Evolutionary conservation across 441 rosid species (phyloP).

Genomic region (Populus hybrid): DNA sequence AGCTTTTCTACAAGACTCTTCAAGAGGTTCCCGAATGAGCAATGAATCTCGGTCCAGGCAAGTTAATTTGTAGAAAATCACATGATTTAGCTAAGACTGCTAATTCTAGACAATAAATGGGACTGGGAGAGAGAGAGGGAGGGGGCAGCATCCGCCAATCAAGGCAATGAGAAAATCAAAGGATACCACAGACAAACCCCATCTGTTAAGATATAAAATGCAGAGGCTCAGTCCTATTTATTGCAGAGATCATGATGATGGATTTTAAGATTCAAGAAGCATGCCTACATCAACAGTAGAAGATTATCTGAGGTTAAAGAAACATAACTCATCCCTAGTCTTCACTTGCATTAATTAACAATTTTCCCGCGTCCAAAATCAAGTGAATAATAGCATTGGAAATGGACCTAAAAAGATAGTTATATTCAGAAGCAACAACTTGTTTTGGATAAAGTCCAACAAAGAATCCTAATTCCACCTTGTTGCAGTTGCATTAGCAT

Average conservation of each 20-base stretch:
- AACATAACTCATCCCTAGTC: not conserved
- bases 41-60: not conserved
- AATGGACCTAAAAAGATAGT: not conserved
- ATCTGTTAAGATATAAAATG: not conserved
- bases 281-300: not conserved
- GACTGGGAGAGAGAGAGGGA: not conserved
- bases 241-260: not conserved
- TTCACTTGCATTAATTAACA: not conserved
- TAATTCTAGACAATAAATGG: not conserved
- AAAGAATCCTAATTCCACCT: not conserved
- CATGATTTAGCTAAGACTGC: not conserved
- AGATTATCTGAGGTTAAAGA: not conserved
- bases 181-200: not conserved
- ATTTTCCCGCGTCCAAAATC: not conserved
- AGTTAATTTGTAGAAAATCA: not conserved
- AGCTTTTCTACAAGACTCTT: not conserved
- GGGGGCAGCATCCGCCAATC: not conserved
- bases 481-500: not conserved
- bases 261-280: not conserved
- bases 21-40: not conserved
- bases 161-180: not conserved
- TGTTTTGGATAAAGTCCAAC: not conserved
- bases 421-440: not conserved
- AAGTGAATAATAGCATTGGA: not conserved
- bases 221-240: not conserved